Conservation (phyloP, 495 filamentous ascomycete species). For the Penicillium cinerascens region DNA sequence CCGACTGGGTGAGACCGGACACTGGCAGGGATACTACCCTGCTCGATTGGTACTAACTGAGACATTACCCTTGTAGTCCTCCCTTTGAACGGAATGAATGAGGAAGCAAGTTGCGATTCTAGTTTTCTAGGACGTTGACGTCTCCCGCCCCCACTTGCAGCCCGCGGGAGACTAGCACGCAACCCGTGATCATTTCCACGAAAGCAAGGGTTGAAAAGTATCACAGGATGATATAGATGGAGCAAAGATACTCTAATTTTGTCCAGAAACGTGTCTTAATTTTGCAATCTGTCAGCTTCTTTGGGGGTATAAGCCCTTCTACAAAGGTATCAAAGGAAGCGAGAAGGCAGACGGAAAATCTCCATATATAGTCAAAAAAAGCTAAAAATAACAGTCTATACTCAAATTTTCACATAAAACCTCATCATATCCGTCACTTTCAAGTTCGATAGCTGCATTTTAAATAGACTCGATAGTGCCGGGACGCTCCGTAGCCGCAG, state of each 20-base stretch:
- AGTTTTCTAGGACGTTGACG: too few species aligned
- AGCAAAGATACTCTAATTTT: not conserved
- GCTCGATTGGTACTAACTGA: too few species aligned
- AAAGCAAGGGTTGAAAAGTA: not conserved
- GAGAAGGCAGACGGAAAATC: not conserved
- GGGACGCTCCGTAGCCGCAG: slow-evolving; percentile 42
- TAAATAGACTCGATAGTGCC: slow-evolving; percentile 39
- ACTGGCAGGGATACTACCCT: too few species aligned
- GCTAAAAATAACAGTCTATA: slow-evolving; percentile 28
- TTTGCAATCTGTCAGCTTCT: not conserved
- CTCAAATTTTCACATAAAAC: slow-evolving; percentile 8
- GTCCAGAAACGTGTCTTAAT: not conserved
- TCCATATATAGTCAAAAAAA: slow-evolving; percentile 16
- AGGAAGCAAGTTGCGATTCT: too few species aligned
- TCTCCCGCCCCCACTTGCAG: too few species aligned
- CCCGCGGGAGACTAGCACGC: too few species aligned
- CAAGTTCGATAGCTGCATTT: not conserved
- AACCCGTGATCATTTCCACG: not conserved
- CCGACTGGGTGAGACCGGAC: too few species aligned
- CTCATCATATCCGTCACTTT: slow-evolving; percentile 11
- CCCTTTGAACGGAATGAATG: too few species aligned
- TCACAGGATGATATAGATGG: not conserved
- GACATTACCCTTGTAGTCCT: too few species aligned
- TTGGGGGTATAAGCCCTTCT: not conserved
- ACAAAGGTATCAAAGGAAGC: not conserved